phyloP scores from a whole-genome alignment of 305 asterid species.

The Fraxinus floribunda region DNA sequence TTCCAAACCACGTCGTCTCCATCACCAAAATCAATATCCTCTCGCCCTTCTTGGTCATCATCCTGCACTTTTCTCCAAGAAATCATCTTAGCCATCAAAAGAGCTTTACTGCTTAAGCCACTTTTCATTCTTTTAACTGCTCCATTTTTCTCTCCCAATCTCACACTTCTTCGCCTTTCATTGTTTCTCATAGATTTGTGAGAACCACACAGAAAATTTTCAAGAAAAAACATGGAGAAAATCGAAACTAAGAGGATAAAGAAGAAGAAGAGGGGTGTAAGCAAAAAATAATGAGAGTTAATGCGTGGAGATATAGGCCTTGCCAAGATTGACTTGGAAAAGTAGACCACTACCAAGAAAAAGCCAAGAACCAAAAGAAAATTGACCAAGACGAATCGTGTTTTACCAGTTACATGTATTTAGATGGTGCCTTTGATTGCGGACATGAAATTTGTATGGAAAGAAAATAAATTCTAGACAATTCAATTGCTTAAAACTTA shows the following conservation, averaged over 20 bases:
- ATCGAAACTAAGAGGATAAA: not conserved
- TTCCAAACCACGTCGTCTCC: constrained; percentile 46
- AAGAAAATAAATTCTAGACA: too few species aligned
- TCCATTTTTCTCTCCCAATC: constrained; percentile 38
- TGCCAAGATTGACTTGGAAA: not conserved
- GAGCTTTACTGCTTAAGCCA: constrained; percentile 52
- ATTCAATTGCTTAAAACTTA: too few species aligned
- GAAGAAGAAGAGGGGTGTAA: not conserved
- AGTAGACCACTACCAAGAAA: not conserved
- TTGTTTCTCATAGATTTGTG: constrained; percentile 24
- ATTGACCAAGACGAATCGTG: not conserved
- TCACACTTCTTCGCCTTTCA: constrained; percentile 26
- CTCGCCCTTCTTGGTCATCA: constrained; percentile 25
- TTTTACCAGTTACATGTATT: not conserved
- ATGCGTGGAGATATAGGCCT: not conserved
- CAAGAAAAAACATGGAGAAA: constrained; percentile 23
- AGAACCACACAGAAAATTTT: constrained; percentile 47
- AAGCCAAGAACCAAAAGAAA: not conserved
- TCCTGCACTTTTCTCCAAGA: constrained; percentile 60
- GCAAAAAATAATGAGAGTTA: not conserved
- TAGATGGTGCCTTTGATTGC: not conserved
- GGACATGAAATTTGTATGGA: too few species aligned
- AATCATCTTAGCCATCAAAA: constrained; percentile 47
- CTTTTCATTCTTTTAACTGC: constrained; percentile 40
- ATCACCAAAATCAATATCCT: constrained; percentile 13